Conservation (phyloP, 2,329 filamentous ascomycete species). For the Daldinia sp. region DNA sequence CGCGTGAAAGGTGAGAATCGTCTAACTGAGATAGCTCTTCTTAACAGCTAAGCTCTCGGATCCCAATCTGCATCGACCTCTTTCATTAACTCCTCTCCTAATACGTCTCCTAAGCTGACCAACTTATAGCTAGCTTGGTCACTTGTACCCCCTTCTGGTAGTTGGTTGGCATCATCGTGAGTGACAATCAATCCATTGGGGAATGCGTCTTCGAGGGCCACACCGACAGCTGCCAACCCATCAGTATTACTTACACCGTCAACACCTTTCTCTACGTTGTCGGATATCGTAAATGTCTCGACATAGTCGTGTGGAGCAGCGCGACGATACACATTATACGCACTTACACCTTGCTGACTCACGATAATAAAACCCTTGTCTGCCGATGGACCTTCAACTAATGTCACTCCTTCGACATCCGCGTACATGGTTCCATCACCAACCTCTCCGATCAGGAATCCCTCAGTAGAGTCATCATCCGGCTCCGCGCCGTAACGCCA, state of each 20-base stretch:
- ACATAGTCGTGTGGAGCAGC: constrained; percentile 59
- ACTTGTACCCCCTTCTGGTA: constrained; percentile 55
- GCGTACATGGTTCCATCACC: constrained; percentile 58
- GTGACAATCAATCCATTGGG: constrained; percentile 57
- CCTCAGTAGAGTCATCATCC: constrained; percentile 47
- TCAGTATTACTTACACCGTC: constrained; percentile 64
- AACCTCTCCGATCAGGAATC: constrained; percentile 51
- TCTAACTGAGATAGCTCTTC: neutral
- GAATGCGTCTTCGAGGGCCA: constrained; percentile 52
- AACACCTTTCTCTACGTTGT: constrained; percentile 52
- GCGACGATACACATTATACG: constrained; percentile 60
- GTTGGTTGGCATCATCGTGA: constrained; percentile 63
- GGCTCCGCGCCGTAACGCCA: constrained; percentile 63
- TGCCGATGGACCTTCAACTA: constrained; percentile 55
- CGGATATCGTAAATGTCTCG: constrained; percentile 57
- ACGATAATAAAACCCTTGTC: constrained; percentile 60
- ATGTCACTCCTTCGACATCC: constrained; percentile 63
- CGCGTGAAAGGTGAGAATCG: too few species aligned
- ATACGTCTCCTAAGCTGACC: constrained; percentile 52
- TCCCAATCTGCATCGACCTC: constrained; percentile 53
- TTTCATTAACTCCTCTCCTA: constrained; percentile 49
- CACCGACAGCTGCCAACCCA: constrained; percentile 57
- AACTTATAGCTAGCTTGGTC: constrained; percentile 61
- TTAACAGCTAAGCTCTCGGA: constrained; percentile 43
- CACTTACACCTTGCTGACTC: constrained; percentile 61